These are phyloP conservation scores for Panicum virgatum DNA, from an alignment of 202 grass and related monocot genomes.

Conservation along the genomic window DNA sequence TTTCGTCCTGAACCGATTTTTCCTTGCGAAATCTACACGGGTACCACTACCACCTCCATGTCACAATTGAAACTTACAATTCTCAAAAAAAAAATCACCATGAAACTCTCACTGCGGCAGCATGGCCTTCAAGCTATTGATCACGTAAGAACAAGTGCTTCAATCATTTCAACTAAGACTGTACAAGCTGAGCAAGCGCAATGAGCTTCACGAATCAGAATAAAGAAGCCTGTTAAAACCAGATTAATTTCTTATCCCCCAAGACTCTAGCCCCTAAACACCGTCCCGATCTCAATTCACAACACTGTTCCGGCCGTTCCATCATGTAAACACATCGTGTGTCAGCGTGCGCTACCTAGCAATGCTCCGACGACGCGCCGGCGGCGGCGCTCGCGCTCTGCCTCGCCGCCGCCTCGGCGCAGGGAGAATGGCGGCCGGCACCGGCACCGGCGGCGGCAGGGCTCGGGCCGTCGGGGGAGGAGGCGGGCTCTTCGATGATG, in stretches of 20 bases:
- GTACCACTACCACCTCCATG: too few relatives aligned
- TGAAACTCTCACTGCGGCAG: too few relatives aligned
- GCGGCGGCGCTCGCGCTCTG: constrained; percentile 3
- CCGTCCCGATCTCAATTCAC: background rate
- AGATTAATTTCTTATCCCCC: background rate
- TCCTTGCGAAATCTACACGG: too few relatives aligned
- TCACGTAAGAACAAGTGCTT: background rate
- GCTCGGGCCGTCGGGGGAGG: background rate
- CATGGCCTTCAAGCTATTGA: background rate
- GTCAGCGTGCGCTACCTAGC: constrained; percentile 16
- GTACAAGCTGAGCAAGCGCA: background rate
- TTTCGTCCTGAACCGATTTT: background rate
- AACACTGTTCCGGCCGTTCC: background rate
- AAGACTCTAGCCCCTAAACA: constrained; percentile 9
- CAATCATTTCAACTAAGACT: background rate
- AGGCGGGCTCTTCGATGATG: constrained; percentile 13
- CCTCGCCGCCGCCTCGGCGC: constrained; percentile 4
- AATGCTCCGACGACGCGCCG: constrained; percentile 8
- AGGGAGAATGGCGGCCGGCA: background rate
- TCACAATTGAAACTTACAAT: too few relatives aligned
- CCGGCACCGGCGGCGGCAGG: background rate
- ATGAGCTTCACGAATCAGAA: background rate
- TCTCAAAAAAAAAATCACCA: too few relatives aligned
- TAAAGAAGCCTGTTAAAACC: background rate
- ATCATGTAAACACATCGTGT: background rate